Evolutionary conservation across 108 stramenopile species (phyloP).

Genomic region (Nannochloropsis salina): DNA sequence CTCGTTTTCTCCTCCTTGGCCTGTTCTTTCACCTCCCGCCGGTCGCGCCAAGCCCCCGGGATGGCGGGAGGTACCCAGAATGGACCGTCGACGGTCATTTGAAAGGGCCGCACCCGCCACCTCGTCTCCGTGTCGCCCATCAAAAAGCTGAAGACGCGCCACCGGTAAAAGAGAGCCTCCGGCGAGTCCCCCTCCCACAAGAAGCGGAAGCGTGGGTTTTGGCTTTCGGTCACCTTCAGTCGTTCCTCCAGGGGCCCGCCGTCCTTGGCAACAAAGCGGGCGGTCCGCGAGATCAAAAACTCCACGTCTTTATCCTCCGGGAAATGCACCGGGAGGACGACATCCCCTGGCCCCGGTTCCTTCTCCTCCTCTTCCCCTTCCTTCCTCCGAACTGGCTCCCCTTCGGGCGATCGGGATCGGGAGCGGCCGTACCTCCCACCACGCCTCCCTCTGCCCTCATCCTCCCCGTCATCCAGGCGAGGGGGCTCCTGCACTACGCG

Average conservation of each 20-base stretch:
- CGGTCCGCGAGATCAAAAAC: neutral
- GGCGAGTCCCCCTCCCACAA: neutral
- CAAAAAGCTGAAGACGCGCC: slow-evolving; percentile 39
- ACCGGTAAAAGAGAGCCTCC: slow-evolving; percentile 19
- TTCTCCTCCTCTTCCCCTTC: neutral
- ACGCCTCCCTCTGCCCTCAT: neutral
- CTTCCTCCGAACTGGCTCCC: neutral
- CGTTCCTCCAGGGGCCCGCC: slow-evolving; percentile 34
- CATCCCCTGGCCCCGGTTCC: neutral
- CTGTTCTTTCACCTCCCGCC: slow-evolving; percentile 41
- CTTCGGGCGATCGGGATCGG: neutral
- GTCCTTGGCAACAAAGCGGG: slow-evolving; percentile 43
- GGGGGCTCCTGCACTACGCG: neutral
- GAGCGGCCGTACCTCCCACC: neutral
- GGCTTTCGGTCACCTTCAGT: neutral
- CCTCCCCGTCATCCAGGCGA: neutral
- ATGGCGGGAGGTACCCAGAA: slow-evolving; percentile 52
- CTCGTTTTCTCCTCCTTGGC: slow-evolving; percentile 22
- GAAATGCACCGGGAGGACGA: neutral
- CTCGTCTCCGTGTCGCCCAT: slow-evolving; percentile 52
- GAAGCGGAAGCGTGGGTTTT: neutral
- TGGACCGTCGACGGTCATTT: slow-evolving; percentile 47
- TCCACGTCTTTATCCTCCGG: neutral
- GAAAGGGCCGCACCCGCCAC: slow-evolving; percentile 51
- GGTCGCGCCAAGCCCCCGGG: slow-evolving; percentile 33